Evolutionary conservation across 129 eudicot species (phyloP), one percentile per base, ranked within the genome.

Genomic region (Tagetes erecta): DNA sequence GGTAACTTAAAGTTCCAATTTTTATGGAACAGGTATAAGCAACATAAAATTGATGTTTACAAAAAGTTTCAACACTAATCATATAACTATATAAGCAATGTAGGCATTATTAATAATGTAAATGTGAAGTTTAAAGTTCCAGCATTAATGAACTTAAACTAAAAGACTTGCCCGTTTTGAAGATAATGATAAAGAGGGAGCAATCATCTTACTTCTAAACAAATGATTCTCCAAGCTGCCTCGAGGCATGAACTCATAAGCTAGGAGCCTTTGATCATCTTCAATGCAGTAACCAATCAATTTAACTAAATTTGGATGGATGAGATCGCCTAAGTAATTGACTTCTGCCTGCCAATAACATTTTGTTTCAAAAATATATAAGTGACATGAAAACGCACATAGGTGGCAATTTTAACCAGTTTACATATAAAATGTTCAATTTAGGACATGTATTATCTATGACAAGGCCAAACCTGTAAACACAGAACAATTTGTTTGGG

Each of bases 211-310:
- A 92, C 98, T 84, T 80, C 96, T 86, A 81, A 92, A 92, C 31
- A 92, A 84, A 65, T 92, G 98, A 80, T 92, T 92, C 81, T 92
- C 96, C 86, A 92, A 81, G 88, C 98, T 92, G 74, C 98, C 98
- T 72, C 96, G 89, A 74, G 96, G 96, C 98, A 92, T 92, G 75
- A 92, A 89, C 69, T 92, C 98, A 60, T 92, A 92, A 5, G 89
- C 98, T 79, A 92, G 86, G 82, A 92, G 74, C 76, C 98, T 85
- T 71, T 92, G 98, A 86, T 92, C 98, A 60, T 92, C 98, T 86
- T 92, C 98, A 66, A 89, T 87, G 88, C 98, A 92, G 76, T 92
- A 92, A 78, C 98, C 98, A 44, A 92, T 92, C 80, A 92, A 80
- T 80, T 87, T 92, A 65, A 92, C 98, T 87, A 92, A 83, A 86